These are phyloP conservation scores for Exophiala aquamarina DNA, from an alignment of 2,329 filamentous ascomycete species.

Conservation along the genomic window DNA sequence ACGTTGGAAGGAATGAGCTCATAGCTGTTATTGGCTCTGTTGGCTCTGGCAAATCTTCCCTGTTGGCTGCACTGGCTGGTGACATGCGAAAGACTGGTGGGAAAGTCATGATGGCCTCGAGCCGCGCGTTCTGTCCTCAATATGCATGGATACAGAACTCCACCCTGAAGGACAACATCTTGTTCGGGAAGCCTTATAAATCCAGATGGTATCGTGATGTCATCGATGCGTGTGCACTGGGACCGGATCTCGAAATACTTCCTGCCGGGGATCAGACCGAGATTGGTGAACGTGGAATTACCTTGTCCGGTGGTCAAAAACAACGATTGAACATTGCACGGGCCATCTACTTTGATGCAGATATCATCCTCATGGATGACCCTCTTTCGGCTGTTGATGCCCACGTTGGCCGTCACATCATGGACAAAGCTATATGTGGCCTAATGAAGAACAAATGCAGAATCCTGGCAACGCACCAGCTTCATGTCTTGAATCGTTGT, in stretches of 20 bases:
- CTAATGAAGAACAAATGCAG: conserved; percentile 85
- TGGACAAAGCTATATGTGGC: conserved; percentile 91
- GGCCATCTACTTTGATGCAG: conserved; percentile 65
- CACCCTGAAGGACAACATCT: conserved; percentile 81
- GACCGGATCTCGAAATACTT: conserved; percentile 88
- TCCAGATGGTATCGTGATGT: conserved; percentile 78
- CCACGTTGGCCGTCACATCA: conserved; percentile 69
- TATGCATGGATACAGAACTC: conserved; percentile 98
- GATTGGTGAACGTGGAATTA: conserved; percentile 94
- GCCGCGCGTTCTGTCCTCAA: conserved; percentile 87
- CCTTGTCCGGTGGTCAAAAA: conserved; percentile 92
- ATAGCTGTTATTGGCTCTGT: conserved; percentile 83
- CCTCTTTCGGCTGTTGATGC: conserved; percentile 57
- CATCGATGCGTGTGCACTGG: conserved; percentile 80
- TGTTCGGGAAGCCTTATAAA: conserved; percentile 80
- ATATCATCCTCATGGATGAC: conserved; percentile 65
- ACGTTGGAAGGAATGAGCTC: conserved; percentile 48
- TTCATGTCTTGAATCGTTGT: conserved; percentile 87
- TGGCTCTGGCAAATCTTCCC: conserved; percentile 84
- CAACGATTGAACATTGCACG: conserved; percentile 92
- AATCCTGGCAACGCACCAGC: conserved; percentile 89
- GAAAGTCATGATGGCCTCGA: conserved; percentile 72
- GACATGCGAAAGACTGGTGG: conserved; percentile 87
- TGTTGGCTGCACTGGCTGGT: conserved; percentile 84
- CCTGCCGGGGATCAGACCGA: conserved; percentile 85